Conservation (phyloP, 1,139 yeast genomes). For the Blastobotrys illinoisensis region DNA sequence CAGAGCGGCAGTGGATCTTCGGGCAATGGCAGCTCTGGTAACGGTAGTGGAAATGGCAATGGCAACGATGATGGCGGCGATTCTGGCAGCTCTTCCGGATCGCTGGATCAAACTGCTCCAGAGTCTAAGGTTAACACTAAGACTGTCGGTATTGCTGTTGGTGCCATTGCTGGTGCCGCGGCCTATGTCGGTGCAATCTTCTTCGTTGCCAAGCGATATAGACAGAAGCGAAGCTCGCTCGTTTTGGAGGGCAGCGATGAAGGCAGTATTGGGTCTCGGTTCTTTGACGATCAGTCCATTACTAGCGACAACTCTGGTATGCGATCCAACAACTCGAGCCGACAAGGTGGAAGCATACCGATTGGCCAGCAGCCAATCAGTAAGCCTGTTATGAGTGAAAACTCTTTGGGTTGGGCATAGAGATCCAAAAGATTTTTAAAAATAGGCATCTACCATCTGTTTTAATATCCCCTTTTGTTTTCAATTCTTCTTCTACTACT, state of each 20-base stretch:
- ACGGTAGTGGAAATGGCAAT: conserved; percentile 12
- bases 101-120: conserved; percentile 31
- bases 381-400: conserved; percentile 38
- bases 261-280: conserved; percentile 9
- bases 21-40: conserved; percentile 14
- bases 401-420: conserved; percentile 38
- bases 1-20: conserved; percentile 14
- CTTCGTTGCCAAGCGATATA: conserved; percentile 29
- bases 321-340: conserved; percentile 12
- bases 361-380: conserved; percentile 31
- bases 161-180: conserved; percentile 35
- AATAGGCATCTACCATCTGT: not conserved
- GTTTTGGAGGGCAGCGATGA: conserved; percentile 10
- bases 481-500: not conserved
- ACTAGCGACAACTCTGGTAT: conserved; percentile 8
- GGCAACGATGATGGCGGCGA: conserved; percentile 3
- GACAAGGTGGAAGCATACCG: conserved; percentile 19
- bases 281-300: conserved; percentile 11
- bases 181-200: conserved; percentile 35
- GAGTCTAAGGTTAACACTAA: conserved; percentile 25
- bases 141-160: conserved; percentile 37
- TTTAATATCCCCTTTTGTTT: not conserved
- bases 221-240: conserved; percentile 22
- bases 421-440: not conserved
- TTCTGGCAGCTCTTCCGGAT: conserved; percentile 23